A percentile compares a stretch with the other conserved stretches of the same genome.
Conservation (phyloP, 2,329 filamentous ascomycete genomes). For the Phoma sp. region DNA sequence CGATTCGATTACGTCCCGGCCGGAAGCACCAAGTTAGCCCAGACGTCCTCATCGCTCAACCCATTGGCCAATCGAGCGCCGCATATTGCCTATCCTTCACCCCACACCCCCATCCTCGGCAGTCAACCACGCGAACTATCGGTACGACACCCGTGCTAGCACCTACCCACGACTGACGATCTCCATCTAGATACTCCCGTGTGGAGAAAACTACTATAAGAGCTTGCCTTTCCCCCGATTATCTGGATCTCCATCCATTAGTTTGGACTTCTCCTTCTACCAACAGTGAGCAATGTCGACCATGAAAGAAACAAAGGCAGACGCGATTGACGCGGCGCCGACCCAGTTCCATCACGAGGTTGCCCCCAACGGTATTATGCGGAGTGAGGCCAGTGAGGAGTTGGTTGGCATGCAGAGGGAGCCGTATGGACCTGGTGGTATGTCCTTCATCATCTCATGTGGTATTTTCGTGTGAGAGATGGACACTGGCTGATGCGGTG, state of each 20-base stretch:
- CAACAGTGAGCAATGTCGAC: conserved; percentile 11
- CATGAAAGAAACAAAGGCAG: conserved; percentile 22
- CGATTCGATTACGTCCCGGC: neutral
- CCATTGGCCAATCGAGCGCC: conserved; percentile 1
- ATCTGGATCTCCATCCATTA: conserved; percentile 3
- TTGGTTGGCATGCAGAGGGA: conserved; percentile 27
- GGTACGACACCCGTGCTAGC: neutral
- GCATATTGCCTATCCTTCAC: neutral
- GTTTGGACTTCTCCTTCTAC: conserved; percentile 3
- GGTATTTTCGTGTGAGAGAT: neutral
- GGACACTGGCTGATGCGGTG: conserved; percentile 1
- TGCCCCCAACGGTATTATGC: conserved; percentile 21
- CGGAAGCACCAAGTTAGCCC: neutral
- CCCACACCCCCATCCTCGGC: conserved; percentile 2
- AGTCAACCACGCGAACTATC: neutral
- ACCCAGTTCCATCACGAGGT: conserved; percentile 32
- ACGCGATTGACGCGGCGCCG: conserved; percentile 30
- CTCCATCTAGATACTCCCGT: neutral
- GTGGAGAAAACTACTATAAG: conserved; percentile 4
- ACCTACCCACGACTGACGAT: neutral
- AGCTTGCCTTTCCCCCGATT: neutral
- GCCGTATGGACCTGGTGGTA: conserved; percentile 44
- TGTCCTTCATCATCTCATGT: neutral
- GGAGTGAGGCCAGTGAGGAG: neutral
- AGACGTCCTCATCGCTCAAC: neutral